phyloP scores from a whole-genome alignment of 2,329 filamentous ascomycete species.

The Pseudocercospora pini-densiflorae region DNA sequence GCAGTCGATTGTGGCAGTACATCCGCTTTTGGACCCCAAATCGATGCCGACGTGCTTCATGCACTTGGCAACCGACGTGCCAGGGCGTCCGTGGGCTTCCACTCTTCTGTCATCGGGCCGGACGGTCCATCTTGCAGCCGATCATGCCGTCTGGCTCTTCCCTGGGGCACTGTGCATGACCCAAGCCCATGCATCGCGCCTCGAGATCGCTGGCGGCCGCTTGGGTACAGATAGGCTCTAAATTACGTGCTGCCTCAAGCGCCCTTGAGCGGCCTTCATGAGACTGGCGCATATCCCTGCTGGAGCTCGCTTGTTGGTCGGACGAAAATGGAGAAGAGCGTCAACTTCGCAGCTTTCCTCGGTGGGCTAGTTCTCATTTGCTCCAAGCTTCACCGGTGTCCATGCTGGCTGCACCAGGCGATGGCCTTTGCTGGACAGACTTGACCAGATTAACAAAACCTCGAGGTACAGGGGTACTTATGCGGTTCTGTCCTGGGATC shows the following conservation, averaged over 20 bases:
- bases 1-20: background rate
- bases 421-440: constrained; percentile 5
- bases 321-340: background rate
- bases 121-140: background rate
- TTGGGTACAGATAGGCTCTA: background rate
- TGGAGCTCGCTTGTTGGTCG: background rate
- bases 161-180: background rate
- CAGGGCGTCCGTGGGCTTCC: background rate
- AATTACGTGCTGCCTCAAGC: constrained; percentile 4
- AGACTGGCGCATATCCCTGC: constrained; percentile 1
- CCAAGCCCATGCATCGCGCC: background rate
- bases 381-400: constrained; percentile 1
- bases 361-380: background rate
- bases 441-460: background rate
- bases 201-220: background rate
- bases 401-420: background rate
- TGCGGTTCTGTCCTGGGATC: constrained; percentile 9
- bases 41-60: background rate
- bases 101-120: background rate
- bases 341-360: background rate
- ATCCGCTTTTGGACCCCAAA: background rate
- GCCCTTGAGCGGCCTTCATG: constrained; percentile 1
- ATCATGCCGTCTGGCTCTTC: background rate
- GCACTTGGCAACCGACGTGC: too few relatives aligned
- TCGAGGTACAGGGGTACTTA: constrained; percentile 12